These are phyloP conservation scores for Leishmania gerbilli DNA, from an alignment of 208 protist genomes.

Conservation along the genomic window DNA sequence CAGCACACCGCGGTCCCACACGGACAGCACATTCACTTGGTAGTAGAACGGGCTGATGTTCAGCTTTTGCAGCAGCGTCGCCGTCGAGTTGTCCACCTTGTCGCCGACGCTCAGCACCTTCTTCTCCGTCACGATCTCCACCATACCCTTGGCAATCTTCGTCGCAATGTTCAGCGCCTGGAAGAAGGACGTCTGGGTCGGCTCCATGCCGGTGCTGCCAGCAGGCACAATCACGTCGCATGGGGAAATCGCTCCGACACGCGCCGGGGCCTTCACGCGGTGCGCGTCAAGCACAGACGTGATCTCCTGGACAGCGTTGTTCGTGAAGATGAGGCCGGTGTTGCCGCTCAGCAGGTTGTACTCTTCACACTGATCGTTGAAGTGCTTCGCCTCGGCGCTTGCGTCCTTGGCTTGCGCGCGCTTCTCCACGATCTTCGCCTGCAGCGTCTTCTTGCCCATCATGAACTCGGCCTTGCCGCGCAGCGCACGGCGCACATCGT, in stretches of 20 bases:
- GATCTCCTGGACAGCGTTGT: slow-evolving; percentile 92
- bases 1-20: slow-evolving; percentile 97
- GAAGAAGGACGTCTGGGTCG: slow-evolving; percentile 99
- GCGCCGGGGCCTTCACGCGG: slow-evolving; percentile 96
- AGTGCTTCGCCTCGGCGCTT: slow-evolving; percentile 53
- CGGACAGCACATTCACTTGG: slow-evolving; percentile 89
- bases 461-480: slow-evolving; percentile 96
- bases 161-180: slow-evolving; percentile 99
- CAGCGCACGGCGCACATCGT: slow-evolving; percentile 95
- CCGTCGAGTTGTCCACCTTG: slow-evolving; percentile 97
- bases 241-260: slow-evolving; percentile 97
- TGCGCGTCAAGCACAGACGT: slow-evolving; percentile 78
- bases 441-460: slow-evolving; percentile 99
- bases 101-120: slow-evolving; percentile 95
- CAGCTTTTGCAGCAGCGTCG: slow-evolving; percentile 97
- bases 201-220: slow-evolving; percentile 97
- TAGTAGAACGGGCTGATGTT: slow-evolving; percentile 99
- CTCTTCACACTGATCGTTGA: slow-evolving; percentile 60
- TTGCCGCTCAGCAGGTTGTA: slow-evolving; percentile 92
- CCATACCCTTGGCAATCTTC: slow-evolving; percentile 98
- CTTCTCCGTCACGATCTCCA: slow-evolving; percentile 98
- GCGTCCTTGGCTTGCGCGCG: slow-evolving; percentile 55
- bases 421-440: slow-evolving; percentile 94
- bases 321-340: slow-evolving; percentile 99
- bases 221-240: slow-evolving; percentile 96